Conservation (phyloP, 2,329 filamentous ascomycete genomes). For the Botrytis paeoniae region DNA sequence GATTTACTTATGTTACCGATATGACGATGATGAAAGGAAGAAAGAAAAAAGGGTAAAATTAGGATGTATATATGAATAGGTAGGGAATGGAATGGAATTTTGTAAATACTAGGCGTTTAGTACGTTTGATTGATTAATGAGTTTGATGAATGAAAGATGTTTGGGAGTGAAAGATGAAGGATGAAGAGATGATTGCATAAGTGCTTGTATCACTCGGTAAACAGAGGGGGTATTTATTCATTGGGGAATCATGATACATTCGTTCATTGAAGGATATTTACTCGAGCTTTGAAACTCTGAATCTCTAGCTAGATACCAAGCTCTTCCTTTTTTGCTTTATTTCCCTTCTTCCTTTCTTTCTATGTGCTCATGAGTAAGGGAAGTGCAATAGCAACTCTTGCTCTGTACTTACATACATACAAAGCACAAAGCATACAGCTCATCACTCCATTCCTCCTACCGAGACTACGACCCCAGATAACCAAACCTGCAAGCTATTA, state of each 20-base stretch:
- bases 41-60: background rate
- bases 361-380: background rate
- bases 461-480: background rate
- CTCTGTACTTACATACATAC: no score
- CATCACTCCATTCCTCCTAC: background rate
- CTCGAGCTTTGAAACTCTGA: background rate
- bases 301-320: background rate
- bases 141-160: background rate
- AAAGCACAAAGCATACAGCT: background rate
- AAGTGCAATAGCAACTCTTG: background rate
- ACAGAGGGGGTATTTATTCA: background rate
- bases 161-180: background rate
- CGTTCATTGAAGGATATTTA: background rate
- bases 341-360: background rate
- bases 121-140: background rate
- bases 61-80: background rate
- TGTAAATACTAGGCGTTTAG: background rate
- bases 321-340: background rate
- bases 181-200: background rate
- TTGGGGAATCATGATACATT: background rate
- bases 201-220: background rate
- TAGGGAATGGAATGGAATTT: background rate
- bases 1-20: background rate
- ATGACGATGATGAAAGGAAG: background rate
- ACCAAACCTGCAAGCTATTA: background rate